phyloP scores from a whole-genome alignment of 1,284 basidiomycete genomes.

The Gomphus sp. region DNA sequence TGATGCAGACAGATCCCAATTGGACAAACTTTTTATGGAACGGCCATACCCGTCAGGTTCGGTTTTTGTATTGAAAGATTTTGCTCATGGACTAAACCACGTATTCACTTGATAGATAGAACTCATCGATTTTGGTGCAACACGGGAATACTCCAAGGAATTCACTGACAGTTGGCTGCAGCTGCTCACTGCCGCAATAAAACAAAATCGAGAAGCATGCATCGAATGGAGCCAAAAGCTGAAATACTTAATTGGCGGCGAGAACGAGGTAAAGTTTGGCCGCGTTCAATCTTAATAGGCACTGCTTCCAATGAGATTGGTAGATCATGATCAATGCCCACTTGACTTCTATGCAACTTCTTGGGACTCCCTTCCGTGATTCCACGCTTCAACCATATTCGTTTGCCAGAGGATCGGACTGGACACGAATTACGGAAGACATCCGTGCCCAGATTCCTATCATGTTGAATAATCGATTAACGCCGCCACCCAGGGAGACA shows the following conservation, averaged over 20 bases:
- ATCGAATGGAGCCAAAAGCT: constrained; percentile 68
- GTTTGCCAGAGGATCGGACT: constrained; percentile 58
- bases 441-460: constrained; percentile 81
- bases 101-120: constrained; percentile 42
- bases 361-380: constrained; percentile 73
- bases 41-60: constrained; percentile 41
- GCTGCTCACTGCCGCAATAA: constrained; percentile 72
- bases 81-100: neutral
- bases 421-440: constrained; percentile 61
- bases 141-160: constrained; percentile 73
- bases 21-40: constrained; percentile 98
- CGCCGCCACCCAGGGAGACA: constrained; percentile 90
- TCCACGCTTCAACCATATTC: constrained; percentile 57
- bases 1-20: constrained; percentile 99
- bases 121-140: constrained; percentile 95
- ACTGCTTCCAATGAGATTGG: neutral
- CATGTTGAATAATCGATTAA: constrained; percentile 85
- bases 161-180: constrained; percentile 89
- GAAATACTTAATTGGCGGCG: constrained; percentile 87
- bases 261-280: constrained; percentile 53
- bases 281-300: neutral
- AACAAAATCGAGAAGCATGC: constrained; percentile 63
- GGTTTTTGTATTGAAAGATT: neutral
- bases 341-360: constrained; percentile 72
- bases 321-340: constrained; percentile 88